Evolutionary conservation across 1,139 yeast genomes (phyloP).

Genomic region (Entelexis paramagnoliae): DNA sequence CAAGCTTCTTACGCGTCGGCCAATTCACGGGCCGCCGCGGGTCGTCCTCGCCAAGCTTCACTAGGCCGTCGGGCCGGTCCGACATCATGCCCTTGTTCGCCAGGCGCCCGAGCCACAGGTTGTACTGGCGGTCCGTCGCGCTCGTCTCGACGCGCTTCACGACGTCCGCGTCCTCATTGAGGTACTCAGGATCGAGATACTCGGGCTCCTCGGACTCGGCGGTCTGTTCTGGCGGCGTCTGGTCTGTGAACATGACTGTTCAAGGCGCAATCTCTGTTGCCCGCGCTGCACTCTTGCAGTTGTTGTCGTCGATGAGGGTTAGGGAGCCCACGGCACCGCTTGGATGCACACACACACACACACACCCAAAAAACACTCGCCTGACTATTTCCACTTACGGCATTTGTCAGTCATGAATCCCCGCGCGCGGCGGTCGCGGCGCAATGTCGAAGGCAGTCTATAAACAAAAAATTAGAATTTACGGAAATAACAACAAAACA

Average conservation of each 20-base stretch:
- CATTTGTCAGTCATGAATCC: too few species aligned
- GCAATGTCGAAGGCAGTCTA: too few species aligned
- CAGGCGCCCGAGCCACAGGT: background rate
- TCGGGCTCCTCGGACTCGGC: conserved; percentile 7
- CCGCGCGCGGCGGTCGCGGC: too few species aligned
- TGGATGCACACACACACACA: too few species aligned
- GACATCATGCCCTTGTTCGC: background rate
- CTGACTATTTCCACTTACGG: too few species aligned
- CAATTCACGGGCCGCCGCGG: conserved; percentile 32
- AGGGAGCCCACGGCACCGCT: background rate
- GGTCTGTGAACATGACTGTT: background rate
- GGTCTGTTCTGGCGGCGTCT: background rate
- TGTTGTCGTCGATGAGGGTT: background rate
- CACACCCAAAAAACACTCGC: too few species aligned
- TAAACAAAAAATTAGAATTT: background rate
- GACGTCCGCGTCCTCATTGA: conserved; percentile 17
- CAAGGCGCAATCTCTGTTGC: background rate
- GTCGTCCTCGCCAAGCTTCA: conserved; percentile 6
- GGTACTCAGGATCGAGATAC: conserved; percentile 5
- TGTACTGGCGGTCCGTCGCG: conserved; percentile 16
- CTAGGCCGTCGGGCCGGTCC: conserved; percentile 15
- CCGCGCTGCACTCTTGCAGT: background rate
- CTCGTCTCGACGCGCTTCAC: conserved; percentile 15
- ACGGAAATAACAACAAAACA: background rate
- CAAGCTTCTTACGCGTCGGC: conserved; percentile 31